phyloP scores from a whole-genome alignment of 164 flowering plant genomes.

The Sedum album region DNA sequence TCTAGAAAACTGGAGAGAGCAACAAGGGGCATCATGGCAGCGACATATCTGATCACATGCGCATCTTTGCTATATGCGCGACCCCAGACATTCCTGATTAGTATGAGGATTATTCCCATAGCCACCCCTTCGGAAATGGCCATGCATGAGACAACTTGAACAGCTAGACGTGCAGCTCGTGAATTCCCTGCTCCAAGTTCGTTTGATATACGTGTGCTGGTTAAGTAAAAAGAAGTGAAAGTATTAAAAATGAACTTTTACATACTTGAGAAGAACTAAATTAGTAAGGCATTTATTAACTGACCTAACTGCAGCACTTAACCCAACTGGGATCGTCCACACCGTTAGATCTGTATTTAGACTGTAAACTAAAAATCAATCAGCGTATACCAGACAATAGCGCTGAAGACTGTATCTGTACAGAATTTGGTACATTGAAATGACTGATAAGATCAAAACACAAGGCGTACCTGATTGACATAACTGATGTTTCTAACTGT shows the following conservation, averaged over 20 bases:
- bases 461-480: slow-evolving; percentile 45
- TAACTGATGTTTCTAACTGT: slow-evolving; percentile 62
- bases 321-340: slow-evolving; percentile 75
- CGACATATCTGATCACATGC: slow-evolving; percentile 50
- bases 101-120: slow-evolving; percentile 33
- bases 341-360: slow-evolving; percentile 40
- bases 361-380: slow-evolving; percentile 25
- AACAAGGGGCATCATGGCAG: slow-evolving; percentile 62
- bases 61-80: slow-evolving; percentile 57
- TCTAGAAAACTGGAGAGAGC: slow-evolving; percentile 59
- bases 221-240: slow-evolving; percentile 2
- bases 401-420: neutral
- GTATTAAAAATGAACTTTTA: neutral
- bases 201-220: slow-evolving; percentile 75
- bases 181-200: slow-evolving; percentile 77
- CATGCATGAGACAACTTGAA: slow-evolving; percentile 32
- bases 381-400: neutral
- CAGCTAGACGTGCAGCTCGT: slow-evolving; percentile 48
- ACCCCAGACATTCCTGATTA: slow-evolving; percentile 54
- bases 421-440: neutral
- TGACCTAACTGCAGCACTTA: slow-evolving; percentile 67
- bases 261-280: neutral
- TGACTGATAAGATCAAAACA: neutral
- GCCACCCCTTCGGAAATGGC: slow-evolving; percentile 36
- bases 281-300: slow-evolving; percentile 5